Evolutionary conservation across 768 basidiomycete species (phyloP).

Genomic region (Lyophyllum atratum): DNA sequence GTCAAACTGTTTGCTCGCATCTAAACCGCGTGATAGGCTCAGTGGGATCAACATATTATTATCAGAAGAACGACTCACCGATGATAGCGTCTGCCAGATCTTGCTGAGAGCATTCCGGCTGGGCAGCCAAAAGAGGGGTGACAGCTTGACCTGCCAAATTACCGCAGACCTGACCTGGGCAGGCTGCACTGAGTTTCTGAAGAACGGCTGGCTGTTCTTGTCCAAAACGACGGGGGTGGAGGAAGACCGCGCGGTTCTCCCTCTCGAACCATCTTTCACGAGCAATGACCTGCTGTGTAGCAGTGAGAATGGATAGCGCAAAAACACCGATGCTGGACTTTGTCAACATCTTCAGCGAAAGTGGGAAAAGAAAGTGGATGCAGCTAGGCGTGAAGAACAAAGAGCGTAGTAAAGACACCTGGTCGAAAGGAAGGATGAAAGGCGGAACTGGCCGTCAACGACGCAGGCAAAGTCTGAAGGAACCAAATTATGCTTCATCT

Average conservation of each 20-base stretch:
- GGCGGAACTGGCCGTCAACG: slow-evolving; percentile 44
- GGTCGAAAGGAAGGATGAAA: slow-evolving; percentile 40
- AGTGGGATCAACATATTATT: not conserved
- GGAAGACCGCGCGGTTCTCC: slow-evolving; percentile 41
- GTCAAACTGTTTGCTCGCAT: slow-evolving; percentile 55
- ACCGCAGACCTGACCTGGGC: slow-evolving; percentile 50
- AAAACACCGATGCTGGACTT: slow-evolving; percentile 27
- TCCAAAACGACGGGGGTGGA: slow-evolving; percentile 56
- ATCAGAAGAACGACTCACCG: slow-evolving; percentile 31
- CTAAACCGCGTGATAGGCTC: slow-evolving; percentile 25
- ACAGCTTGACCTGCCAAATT: slow-evolving; percentile 49
- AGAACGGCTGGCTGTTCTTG: slow-evolving; percentile 52
- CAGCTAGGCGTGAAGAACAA: slow-evolving; percentile 14
- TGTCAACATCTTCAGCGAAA: slow-evolving; percentile 29
- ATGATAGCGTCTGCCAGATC: slow-evolving; percentile 60
- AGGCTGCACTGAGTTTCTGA: slow-evolving; percentile 44
- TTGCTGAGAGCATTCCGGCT: slow-evolving; percentile 57
- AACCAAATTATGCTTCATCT: slow-evolving; percentile 13
- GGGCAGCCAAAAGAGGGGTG: slow-evolving; percentile 51
- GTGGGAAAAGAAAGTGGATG: slow-evolving; percentile 22
- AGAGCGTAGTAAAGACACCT: slow-evolving; percentile 37
- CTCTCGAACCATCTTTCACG: slow-evolving; percentile 52
- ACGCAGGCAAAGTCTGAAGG: slow-evolving; percentile 32
- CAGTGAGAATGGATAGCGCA: slow-evolving; percentile 27
- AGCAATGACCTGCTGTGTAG: slow-evolving; percentile 33